phyloP scores from a whole-genome alignment of 805 yeast genomes.

The Maudiozyma bulderi region DNA sequence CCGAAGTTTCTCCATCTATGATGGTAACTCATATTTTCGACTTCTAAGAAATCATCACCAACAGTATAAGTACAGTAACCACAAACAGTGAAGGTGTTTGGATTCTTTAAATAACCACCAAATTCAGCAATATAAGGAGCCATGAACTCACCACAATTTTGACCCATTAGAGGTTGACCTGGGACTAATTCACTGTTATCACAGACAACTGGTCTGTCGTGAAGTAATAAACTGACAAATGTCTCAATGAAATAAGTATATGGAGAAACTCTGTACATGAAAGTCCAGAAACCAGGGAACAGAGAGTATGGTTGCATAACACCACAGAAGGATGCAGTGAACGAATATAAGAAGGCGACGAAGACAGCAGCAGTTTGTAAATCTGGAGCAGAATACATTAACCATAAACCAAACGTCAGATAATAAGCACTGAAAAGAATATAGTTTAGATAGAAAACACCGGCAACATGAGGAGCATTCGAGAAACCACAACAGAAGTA shows the following conservation, averaged over 20 bases:
- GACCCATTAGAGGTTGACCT: slow-evolving; percentile 45
- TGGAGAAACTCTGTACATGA: slow-evolving; percentile 62
- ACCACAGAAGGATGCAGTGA: slow-evolving; percentile 31
- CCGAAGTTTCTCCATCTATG: slow-evolving; percentile 57
- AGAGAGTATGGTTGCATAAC: slow-evolving; percentile 30
- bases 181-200: slow-evolving; percentile 38
- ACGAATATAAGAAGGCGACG: slow-evolving; percentile 33
- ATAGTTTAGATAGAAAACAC: slow-evolving; percentile 39
- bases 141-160: slow-evolving; percentile 52
- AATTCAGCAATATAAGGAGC: slow-evolving; percentile 32
- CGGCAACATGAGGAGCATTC: slow-evolving; percentile 36
- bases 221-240: slow-evolving; percentile 40
- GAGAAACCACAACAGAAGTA: slow-evolving; percentile 42
- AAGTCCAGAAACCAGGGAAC: slow-evolving; percentile 68
- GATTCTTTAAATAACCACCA: slow-evolving; percentile 48
- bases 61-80: slow-evolving; percentile 31
- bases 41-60: slow-evolving; percentile 33
- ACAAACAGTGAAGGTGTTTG: slow-evolving; percentile 35
- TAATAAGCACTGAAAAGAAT: slow-evolving; percentile 35
- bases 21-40: slow-evolving; percentile 34
- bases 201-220: slow-evolving; percentile 45
- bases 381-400: slow-evolving; percentile 54
- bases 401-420: slow-evolving; percentile 39
- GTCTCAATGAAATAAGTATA: slow-evolving; percentile 49
- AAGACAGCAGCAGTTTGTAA: slow-evolving; percentile 60